phyloP scores from a whole-genome alignment of 1,284 basidiomycete species.

The Tausonia pullulans region DNA sequence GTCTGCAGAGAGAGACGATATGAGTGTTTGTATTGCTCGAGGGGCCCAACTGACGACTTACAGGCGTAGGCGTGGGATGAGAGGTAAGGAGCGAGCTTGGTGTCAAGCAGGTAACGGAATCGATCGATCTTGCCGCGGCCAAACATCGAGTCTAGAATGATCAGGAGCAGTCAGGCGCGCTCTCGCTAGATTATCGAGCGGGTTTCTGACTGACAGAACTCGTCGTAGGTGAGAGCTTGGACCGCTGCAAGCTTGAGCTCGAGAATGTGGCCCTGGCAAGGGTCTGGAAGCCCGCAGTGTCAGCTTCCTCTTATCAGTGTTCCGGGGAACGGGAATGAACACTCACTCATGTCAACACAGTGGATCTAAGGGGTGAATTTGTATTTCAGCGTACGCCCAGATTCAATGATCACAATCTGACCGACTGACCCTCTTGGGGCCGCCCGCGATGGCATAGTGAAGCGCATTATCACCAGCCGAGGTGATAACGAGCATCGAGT shows the following conservation, averaged over 20 bases:
- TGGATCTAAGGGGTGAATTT: constrained; percentile 40
- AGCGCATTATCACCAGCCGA: constrained; percentile 71
- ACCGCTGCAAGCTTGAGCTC: constrained; percentile 67
- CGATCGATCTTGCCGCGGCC: constrained; percentile 53
- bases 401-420: constrained; percentile 48
- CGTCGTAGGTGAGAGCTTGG: constrained; percentile 50
- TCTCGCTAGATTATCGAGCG: no score
- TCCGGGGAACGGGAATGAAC: constrained; percentile 11
- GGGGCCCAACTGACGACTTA: neutral
- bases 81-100: constrained; percentile 56
- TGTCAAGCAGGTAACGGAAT: constrained; percentile 56
- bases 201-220: constrained; percentile 45
- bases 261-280: constrained; percentile 61
- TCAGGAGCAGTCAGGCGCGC: neutral
- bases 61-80: constrained; percentile 62
- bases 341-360: constrained; percentile 54
- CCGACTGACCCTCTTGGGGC: constrained; percentile 56
- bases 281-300: constrained; percentile 25
- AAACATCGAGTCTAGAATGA: constrained; percentile 43
- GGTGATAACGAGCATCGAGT: constrained; percentile 65
- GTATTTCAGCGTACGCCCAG: neutral
- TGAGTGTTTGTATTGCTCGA: no score
- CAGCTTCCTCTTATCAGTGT: neutral
- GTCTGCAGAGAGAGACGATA: constrained; percentile 28
- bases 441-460: constrained; percentile 61